Percentiles rank a stretch among this genome's conserved stretches.
phyloP scores from a whole-genome alignment of 768 basidiomycete genomes.

The Phylloporus sp. region DNA sequence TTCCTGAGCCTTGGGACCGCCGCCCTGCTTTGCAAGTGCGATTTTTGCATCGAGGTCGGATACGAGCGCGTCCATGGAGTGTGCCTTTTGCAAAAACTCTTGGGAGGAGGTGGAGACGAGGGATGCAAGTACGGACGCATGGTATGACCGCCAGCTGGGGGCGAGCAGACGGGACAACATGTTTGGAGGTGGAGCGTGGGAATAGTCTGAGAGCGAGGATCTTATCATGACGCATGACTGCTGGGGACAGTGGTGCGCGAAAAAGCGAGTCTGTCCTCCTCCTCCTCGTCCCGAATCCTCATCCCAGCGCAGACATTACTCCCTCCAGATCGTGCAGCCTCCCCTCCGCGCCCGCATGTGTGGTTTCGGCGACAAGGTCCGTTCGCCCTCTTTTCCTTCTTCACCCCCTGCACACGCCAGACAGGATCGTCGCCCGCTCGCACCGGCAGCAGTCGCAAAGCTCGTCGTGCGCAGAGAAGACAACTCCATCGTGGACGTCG shows the following conservation, averaged over 20 bases:
- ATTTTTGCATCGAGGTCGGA: conserved; percentile 58
- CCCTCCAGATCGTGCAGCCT: conserved; percentile 81
- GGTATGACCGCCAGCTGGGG: conserved; percentile 41
- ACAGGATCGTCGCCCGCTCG: conserved; percentile 92
- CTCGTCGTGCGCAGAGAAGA: conserved; percentile 71
- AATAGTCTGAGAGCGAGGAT: too few species aligned
- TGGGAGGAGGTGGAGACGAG: conserved; percentile 62
- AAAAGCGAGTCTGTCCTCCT: conserved; percentile 35
- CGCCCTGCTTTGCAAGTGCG: conserved; percentile 59
- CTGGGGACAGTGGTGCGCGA: conserved; percentile 69
- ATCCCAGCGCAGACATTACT: conserved; percentile 56
- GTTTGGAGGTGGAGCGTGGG: too few species aligned
- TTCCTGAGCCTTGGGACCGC: conserved; percentile 68
- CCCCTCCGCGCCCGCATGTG: conserved; percentile 92
- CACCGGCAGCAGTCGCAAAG: conserved; percentile 85
- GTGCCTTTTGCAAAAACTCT: conserved; percentile 63
- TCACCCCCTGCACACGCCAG: conserved; percentile 15
- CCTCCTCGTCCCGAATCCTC: neutral
- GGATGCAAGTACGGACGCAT: conserved; percentile 71
- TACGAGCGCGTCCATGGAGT: conserved; percentile 67
- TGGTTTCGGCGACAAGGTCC: conserved; percentile 93
- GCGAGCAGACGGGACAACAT: conserved; percentile 15
- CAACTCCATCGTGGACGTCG: conserved; percentile 62
- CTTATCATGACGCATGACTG: conserved; percentile 48
- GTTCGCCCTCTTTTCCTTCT: conserved; percentile 18